Percentiles rank a stretch among this genome's conserved stretches.
Evolutionary conservation across 495 filamentous ascomycete species (phyloP).

Genomic region (Pseudomonodictys pantanalensis): DNA sequence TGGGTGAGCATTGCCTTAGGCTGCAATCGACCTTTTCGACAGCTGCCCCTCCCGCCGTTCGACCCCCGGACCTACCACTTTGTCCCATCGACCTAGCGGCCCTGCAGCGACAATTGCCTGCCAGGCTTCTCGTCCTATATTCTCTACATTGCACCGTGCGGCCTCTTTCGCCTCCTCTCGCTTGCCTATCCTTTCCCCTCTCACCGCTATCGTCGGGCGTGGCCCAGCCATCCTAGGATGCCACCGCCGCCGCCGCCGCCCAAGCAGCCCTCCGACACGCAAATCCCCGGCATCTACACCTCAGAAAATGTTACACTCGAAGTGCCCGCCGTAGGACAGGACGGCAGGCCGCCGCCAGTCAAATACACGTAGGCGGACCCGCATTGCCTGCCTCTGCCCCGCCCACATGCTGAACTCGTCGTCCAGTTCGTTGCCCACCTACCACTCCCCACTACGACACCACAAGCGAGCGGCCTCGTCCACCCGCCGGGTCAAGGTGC

Average conservation of each 20-base stretch:
- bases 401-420: background rate
- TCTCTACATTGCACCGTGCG: too few species aligned
- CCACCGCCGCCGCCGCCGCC: background rate
- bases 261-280: slow-evolving; percentile 8
- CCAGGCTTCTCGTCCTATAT: too few species aligned
- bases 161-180: too few species aligned
- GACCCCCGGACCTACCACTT: too few species aligned
- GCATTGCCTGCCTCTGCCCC: background rate
- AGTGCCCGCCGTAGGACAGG: slow-evolving; percentile 27
- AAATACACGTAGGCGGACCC: slow-evolving; percentile 37
- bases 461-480: slow-evolving; percentile 40
- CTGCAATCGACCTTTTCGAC: background rate
- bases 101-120: too few species aligned
- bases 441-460: slow-evolving; percentile 43
- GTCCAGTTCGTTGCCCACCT: slow-evolving; percentile 40
- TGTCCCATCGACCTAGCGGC: too few species aligned
- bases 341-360: slow-evolving; percentile 33
- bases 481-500: slow-evolving; percentile 40
- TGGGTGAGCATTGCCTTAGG: slow-evolving; percentile 9
- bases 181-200: slow-evolving; percentile 1
- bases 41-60: background rate
- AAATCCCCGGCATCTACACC: slow-evolving; percentile 24
- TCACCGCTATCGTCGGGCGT: too few species aligned
- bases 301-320: slow-evolving; percentile 37
- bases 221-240: background rate